Evolutionary conservation across 2,329 filamentous ascomycete genomes (phyloP), one percentile per base, ranked within the genome.

Genomic region (Cordyceps sp.): DNA sequence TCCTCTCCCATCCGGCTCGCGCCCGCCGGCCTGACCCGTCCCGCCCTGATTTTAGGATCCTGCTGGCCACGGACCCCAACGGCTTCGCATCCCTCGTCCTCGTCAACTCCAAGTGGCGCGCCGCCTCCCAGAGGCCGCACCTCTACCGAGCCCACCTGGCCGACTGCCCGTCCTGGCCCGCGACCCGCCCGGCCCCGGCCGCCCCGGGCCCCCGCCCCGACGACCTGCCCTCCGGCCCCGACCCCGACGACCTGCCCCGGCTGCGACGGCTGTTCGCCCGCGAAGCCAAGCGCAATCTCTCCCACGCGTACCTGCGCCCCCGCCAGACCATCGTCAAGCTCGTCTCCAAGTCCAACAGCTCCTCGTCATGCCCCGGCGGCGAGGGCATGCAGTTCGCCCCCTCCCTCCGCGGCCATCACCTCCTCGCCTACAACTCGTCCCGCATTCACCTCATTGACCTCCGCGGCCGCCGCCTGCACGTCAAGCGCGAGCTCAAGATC

Each of bases 321-420:
- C 66, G 56, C 36, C 65, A 69, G 45, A 86, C 78, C 6, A 61
- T 81, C 28, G 69, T 93, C 45, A 86, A 79, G 47, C 62, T 93
- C 32, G 74, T 92, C 10, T 90, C 82, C 24, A 83, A 78, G 31
- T 85, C 80, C 6, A 82, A 82, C 42, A 88, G 80, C 48, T 86
- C 82, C 1, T 84, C 80, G 2, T 83, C 83, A 16, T 78, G 78
- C 38, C 84, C 83, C 2, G 78, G 79, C 22, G 81, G 82, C 21
- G 84, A 93, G 52, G 82, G 82, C 29, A 82, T 93, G 58, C 79
- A 83, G 33, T 93, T 92, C 52, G 74, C 70, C 39, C 72, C 83
- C 36, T 92, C 84, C 3, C 73, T 81, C 6, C 72, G 68, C 33
- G 83, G 82, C 3, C 73, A 78, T 41, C 71, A 77, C 42, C 57